Evolutionary conservation across 2,329 filamentous ascomycete species (phyloP).

Genomic region (Dactylonectria macrodidyma): DNA sequence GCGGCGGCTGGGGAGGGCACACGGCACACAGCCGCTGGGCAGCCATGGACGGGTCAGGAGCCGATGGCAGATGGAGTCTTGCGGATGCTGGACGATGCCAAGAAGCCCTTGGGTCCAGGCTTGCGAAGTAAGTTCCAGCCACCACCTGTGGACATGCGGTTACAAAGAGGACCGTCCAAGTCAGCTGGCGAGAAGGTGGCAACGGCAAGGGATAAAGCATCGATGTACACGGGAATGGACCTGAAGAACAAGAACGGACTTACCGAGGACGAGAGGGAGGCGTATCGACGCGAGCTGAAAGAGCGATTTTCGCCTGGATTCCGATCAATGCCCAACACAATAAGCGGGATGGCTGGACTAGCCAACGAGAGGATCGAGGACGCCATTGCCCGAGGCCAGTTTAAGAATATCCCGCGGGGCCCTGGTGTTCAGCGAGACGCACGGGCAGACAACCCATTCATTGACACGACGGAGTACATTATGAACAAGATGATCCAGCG

Average conservation of each 20-base stretch:
- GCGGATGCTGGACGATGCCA: slow-evolving; percentile 87
- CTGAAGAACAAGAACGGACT: slow-evolving; percentile 66
- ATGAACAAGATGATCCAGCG: slow-evolving; percentile 99
- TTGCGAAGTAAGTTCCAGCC: slow-evolving; percentile 64
- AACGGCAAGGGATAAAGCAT: slow-evolving; percentile 70
- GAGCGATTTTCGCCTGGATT: slow-evolving; percentile 85
- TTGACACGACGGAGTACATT: slow-evolving; percentile 97
- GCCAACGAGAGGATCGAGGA: slow-evolving; percentile 95
- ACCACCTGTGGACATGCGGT: slow-evolving; percentile 67
- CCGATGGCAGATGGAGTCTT: slow-evolving; percentile 80
- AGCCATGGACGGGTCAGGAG: slow-evolving; percentile 86
- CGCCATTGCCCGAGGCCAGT: slow-evolving; percentile 92
- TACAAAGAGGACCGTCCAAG: slow-evolving; percentile 57
- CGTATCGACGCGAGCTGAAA: slow-evolving; percentile 79
- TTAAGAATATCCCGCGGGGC: slow-evolving; percentile 85
- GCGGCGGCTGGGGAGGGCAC: slow-evolving; percentile 78
- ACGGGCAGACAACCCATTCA: slow-evolving; percentile 87
- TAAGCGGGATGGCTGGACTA: slow-evolving; percentile 84
- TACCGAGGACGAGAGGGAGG: slow-evolving; percentile 80
- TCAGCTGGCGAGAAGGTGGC: slow-evolving; percentile 65
- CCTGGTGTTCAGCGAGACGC: slow-evolving; percentile 86
- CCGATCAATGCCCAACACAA: slow-evolving; percentile 80
- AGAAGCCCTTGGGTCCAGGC: slow-evolving; percentile 74
- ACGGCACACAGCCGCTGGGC: slow-evolving; percentile 75
- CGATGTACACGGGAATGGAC: slow-evolving; percentile 65